These are phyloP conservation scores for Sugiyamaella mastotermitis DNA, from an alignment of 805 yeast genomes.

Conservation along the genomic window DNA sequence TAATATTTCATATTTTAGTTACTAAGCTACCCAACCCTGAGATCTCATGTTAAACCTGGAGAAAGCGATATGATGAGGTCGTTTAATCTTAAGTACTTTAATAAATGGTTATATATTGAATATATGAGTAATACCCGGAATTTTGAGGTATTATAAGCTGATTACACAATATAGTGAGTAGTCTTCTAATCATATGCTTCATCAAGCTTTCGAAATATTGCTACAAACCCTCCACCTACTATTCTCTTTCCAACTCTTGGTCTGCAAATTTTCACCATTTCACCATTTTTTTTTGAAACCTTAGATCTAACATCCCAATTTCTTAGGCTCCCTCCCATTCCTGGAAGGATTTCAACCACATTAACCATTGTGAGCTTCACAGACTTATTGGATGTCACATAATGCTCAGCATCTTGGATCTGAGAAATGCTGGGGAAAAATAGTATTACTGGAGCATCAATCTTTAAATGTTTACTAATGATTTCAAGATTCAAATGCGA, in stretches of 20 bases:
- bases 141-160: no score
- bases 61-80: no score
- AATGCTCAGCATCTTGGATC: slow-evolving; percentile 36
- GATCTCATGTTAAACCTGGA: no score
- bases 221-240: slow-evolving; percentile 49
- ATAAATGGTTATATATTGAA: no score
- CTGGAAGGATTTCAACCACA: slow-evolving; percentile 40
- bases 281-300: slow-evolving; percentile 35
- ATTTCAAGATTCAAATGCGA: slow-evolving; percentile 32
- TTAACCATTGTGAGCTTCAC: slow-evolving; percentile 34
- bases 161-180: no score
- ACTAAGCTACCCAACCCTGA: no score
- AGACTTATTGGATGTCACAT: slow-evolving; percentile 27
- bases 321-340: slow-evolving; percentile 46
- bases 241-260: slow-evolving; percentile 44
- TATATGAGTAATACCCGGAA: no score
- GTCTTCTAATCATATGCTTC: no score
- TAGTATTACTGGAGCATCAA: slow-evolving; percentile 39
- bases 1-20: no score
- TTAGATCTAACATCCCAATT: slow-evolving; percentile 46
- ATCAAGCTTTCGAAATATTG: slow-evolving; percentile 34
- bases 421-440: slow-evolving; percentile 48
- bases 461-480: slow-evolving; percentile 32
- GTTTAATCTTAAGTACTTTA: no score
- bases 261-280: slow-evolving; percentile 40